phyloP scores from a whole-genome alignment of 208 protist species.

The Angomonas ambiguus region DNA sequence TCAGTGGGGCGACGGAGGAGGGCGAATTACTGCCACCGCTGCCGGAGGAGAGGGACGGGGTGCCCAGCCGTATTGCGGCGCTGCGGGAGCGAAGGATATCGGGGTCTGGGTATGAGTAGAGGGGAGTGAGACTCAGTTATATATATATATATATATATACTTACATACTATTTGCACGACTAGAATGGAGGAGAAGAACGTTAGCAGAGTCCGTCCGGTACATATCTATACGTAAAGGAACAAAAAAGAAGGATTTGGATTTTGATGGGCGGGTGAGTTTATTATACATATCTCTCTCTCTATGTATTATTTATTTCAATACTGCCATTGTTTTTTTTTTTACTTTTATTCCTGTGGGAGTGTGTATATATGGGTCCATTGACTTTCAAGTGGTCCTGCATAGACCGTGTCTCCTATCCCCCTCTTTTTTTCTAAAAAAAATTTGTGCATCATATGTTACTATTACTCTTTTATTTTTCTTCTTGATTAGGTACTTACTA shows the following conservation, averaged over 20 bases:
- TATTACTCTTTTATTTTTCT: constrained; percentile 15
- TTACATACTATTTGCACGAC: constrained; percentile 10
- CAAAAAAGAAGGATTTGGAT: background rate
- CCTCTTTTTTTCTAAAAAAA: constrained; percentile 13
- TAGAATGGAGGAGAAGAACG: too few relatives aligned
- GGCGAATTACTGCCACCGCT: background rate
- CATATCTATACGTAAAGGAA: background rate
- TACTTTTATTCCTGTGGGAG: background rate
- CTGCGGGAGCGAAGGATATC: constrained; percentile 10
- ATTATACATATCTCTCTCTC: background rate
- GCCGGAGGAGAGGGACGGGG: background rate
- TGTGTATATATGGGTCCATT: background rate
- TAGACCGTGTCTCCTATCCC: background rate
- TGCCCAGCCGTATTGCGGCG: background rate
- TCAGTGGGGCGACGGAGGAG: background rate
- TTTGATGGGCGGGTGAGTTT: background rate
- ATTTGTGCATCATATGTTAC: background rate
- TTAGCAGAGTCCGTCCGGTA: too few relatives aligned
- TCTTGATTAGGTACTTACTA: too few relatives aligned
- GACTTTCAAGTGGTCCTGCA: background rate
- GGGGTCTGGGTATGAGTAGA: too few relatives aligned
- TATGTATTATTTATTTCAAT: background rate
- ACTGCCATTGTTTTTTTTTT: background rate
- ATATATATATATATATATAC: background rate
- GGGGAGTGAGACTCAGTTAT: constrained; percentile 4